These are phyloP conservation scores for Aquilaria malaccensis DNA, from an alignment of 345 rosid species.

Conservation along the genomic window DNA sequence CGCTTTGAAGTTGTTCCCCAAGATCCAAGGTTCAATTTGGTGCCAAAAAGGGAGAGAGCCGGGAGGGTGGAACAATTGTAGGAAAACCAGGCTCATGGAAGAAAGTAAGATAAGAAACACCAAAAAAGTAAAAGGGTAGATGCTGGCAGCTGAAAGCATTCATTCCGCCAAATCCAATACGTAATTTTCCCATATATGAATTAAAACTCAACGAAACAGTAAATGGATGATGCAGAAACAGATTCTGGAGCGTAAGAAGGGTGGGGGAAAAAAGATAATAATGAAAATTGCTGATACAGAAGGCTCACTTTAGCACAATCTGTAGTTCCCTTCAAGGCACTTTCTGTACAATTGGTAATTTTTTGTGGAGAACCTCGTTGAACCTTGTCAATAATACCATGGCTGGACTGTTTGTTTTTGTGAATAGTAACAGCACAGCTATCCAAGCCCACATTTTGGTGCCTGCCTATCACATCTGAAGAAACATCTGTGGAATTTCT, in stretches of 20 bases:
- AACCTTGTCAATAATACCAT: constrained; percentile 5
- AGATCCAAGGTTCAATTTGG: no score
- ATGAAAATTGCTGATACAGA: constrained; percentile 7
- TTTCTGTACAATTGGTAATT: constrained; percentile 9
- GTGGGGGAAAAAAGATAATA: background rate
- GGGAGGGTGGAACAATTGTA: no score
- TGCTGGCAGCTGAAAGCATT: no score
- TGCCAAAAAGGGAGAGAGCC: no score
- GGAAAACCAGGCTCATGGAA: no score
- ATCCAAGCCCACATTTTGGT: constrained; percentile 17
- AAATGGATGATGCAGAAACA: no score
- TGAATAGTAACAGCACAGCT: background rate
- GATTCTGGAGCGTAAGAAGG: background rate
- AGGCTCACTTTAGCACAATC: constrained; percentile 3
- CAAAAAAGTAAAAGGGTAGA: no score
- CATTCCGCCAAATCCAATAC: no score
- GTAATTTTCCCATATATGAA: no score
- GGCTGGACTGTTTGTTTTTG: constrained; percentile 9
- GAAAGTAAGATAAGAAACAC: no score
- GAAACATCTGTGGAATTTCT: constrained; percentile 5
- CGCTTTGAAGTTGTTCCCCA: no score
- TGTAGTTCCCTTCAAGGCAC: constrained; percentile 12
- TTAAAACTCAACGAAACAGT: no score
- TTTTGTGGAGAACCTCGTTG: constrained; percentile 14
- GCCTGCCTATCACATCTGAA: constrained; percentile 8